Percentiles rank a stretch among this genome's conserved stretches.
Evolutionary conservation across 2,329 filamentous ascomycete genomes (phyloP).

Genomic region (Fusarium citri): DNA sequence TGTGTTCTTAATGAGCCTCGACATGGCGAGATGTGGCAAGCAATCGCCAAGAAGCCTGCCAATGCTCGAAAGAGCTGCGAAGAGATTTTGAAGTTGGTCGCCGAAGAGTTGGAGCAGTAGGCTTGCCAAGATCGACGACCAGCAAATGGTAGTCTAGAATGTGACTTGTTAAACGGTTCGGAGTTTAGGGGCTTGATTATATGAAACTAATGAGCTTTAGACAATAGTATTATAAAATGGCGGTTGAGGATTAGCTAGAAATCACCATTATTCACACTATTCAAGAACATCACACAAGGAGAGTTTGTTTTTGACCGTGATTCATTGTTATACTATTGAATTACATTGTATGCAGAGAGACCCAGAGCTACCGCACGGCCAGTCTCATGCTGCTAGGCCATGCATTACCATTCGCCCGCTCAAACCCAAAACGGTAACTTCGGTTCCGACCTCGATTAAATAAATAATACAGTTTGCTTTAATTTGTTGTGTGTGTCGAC

Average conservation of each 20-base stretch:
- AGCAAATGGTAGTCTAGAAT: slow-evolving; percentile 3
- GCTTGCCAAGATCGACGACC: not conserved
- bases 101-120: slow-evolving; percentile 56
- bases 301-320: slow-evolving; percentile 10
- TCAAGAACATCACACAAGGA: not conserved
- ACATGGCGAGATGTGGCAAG: slow-evolving; percentile 94
- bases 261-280: not conserved
- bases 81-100: slow-evolving; percentile 85
- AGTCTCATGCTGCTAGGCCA: slow-evolving; percentile 26
- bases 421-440: slow-evolving; percentile 19
- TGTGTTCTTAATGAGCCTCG: slow-evolving; percentile 85
- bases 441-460: slow-evolving; percentile 26
- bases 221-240: slow-evolving; percentile 7
- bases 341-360: slow-evolving; percentile 23
- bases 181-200: slow-evolving; percentile 28
- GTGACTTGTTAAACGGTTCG: slow-evolving; percentile 6
- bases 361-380: slow-evolving; percentile 15
- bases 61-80: slow-evolving; percentile 81
- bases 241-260: not conserved
- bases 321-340: slow-evolving; percentile 34
- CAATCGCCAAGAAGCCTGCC: slow-evolving; percentile 83
- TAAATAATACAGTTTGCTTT: slow-evolving; percentile 26
- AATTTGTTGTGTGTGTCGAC: not conserved
- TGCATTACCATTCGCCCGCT: slow-evolving; percentile 19
- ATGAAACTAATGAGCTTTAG: slow-evolving; percentile 34